Evolutionary conservation across 768 basidiomycete species (phyloP), one percentile per base, ranked within the genome.

Genomic region (Pulveroboletus sp.): DNA sequence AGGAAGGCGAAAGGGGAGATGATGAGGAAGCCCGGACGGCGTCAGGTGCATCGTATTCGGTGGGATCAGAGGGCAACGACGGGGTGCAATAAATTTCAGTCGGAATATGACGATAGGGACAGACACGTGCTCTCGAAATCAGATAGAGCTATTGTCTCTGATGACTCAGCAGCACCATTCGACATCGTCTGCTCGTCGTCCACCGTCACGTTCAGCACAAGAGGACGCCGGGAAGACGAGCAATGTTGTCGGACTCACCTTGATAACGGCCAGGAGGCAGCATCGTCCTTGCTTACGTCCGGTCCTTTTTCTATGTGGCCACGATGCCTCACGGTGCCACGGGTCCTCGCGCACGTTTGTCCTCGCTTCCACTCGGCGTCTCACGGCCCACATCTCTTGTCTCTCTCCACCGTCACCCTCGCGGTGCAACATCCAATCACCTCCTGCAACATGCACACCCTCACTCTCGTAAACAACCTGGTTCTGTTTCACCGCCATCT

Each of bases 341-440:
- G 66, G 68, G 66, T 68, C 68, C 54, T 47, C 14, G 64, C 68
- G 68, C 66, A 68, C 66, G 66, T 68, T 69, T 61, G 66, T 61
- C 55, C 56, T 44, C 52, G 36, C 58, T 51, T 44, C 55, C 54
- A 58, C 54, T 61, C 50, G 41, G 41, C 32, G 31, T 28, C 39
- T 39, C 39, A 17, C 45, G 21, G 24, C 30, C 35, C 15, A 36
- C 36, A 43, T 46, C 56, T 47, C 40, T 46, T 37, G 40, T 39
- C 11, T 46, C 38, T 46, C 39, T 47, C 43, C 30, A 28, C 36
- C 18, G 7, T n/a, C 35, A n/a, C n/a, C 32, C 47, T 51, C 42
- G 48, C 56, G 48, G 37, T 50, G 55, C 27, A 6, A 28, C 47
- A 43, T 33, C 49, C 65, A 67, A 60, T 62, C 60, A 56, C 46